Evolutionary conservation across 306 rosid genomes (phyloP).

Genomic region (Begonia loranthoides): DNA sequence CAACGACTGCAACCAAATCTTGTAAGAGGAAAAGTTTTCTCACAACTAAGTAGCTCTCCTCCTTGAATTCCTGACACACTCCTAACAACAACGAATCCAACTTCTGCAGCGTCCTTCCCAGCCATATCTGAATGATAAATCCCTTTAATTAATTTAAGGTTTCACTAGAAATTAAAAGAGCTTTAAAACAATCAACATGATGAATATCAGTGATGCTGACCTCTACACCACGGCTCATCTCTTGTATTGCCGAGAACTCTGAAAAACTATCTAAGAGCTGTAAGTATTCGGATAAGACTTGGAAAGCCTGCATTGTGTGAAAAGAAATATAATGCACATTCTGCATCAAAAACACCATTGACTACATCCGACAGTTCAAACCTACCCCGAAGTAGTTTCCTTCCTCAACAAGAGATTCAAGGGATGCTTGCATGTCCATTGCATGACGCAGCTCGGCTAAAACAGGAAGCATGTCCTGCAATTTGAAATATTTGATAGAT

Average conservation of each 20-base stretch:
- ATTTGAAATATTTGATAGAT: conserved; percentile 11
- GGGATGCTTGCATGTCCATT: conserved; percentile 69
- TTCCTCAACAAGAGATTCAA: conserved; percentile 78
- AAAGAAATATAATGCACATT: conserved; percentile 6
- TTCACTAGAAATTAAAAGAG: conserved; percentile 5
- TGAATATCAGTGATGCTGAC: conserved; percentile 15
- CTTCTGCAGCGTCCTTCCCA: conserved; percentile 83
- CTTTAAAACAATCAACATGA: neutral
- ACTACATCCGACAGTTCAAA: conserved; percentile 13
- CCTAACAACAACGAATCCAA: conserved; percentile 89
- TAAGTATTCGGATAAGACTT: conserved; percentile 87
- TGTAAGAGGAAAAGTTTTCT: conserved; percentile 25
- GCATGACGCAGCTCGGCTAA: conserved; percentile 75
- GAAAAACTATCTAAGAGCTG: conserved; percentile 87
- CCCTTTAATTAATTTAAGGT: no score
- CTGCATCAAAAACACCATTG: conserved; percentile 10
- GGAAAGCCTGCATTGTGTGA: conserved; percentile 68
- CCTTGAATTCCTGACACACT: conserved; percentile 88
- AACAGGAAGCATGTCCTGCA: conserved; percentile 77
- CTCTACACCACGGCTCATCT: conserved; percentile 92
- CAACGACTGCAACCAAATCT: neutral
- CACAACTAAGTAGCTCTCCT: conserved; percentile 75
- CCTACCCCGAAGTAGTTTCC: conserved; percentile 92
- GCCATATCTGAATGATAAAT: conserved; percentile 57
- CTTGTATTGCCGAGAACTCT: conserved; percentile 79